phyloP scores from a whole-genome alignment of 106 monocot genomes.

The Phalaenopsis equestris region DNA sequence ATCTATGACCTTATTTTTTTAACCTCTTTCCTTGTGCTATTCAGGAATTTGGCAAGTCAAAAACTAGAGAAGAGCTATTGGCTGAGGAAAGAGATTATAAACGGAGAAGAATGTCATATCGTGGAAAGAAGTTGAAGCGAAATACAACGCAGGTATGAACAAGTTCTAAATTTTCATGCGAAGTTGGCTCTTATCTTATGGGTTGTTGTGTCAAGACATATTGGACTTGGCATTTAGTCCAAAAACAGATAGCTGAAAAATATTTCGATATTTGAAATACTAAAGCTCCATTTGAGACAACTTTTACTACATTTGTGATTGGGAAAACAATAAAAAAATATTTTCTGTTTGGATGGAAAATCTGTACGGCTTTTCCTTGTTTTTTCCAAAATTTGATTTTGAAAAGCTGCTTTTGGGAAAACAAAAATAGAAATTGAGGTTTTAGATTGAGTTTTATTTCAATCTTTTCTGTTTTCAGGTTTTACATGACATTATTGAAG shows the following conservation, averaged over 20 bases:
- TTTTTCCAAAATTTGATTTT: too few species aligned
- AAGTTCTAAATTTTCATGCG: background rate
- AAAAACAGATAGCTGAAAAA: too few species aligned
- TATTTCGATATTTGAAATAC: too few species aligned
- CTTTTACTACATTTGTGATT: too few species aligned
- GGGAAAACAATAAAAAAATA: too few species aligned
- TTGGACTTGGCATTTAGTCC: too few species aligned
- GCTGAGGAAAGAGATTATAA: constrained; percentile 99
- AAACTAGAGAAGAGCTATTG: constrained; percentile 86
- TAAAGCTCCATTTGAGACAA: too few species aligned
- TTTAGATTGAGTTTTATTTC: background rate
- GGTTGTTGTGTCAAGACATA: background rate
- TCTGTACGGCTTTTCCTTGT: too few species aligned
- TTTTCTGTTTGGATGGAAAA: too few species aligned
- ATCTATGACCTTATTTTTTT: background rate
- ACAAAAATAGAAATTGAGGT: too few species aligned
- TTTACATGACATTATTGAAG: constrained; percentile 83
- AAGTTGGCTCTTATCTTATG: background rate
- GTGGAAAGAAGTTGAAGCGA: constrained; percentile 93
- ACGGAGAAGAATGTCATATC: constrained; percentile 89
- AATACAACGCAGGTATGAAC: constrained; percentile 57
- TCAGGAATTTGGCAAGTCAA: constrained; percentile 46
- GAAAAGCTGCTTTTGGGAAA: too few species aligned
- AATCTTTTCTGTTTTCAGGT: constrained; percentile 37
- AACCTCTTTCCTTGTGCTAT: background rate